phyloP scores from a whole-genome alignment of 2,329 filamentous ascomycete species.

The Fusarium verticillioides region DNA sequence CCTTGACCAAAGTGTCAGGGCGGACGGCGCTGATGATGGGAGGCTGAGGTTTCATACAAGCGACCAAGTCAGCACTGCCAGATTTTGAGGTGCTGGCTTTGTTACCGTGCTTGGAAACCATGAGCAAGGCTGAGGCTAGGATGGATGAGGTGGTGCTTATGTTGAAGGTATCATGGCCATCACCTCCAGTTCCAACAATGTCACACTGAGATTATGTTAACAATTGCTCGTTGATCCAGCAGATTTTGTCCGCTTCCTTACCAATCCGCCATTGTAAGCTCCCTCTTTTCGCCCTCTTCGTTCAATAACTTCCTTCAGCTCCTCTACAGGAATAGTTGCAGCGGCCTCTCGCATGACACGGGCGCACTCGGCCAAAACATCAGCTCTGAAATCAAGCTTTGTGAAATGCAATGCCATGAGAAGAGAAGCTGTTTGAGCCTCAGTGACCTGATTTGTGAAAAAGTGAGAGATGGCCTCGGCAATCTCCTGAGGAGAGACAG shows the following conservation, averaged over 20 bases:
- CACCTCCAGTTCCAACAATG: constrained; percentile 96
- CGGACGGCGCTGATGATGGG: constrained; percentile 80
- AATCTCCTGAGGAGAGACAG: constrained; percentile 81
- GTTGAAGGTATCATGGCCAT: constrained; percentile 98
- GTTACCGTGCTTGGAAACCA: constrained; percentile 96
- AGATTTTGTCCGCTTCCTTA: constrained; percentile 56
- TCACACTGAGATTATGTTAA: constrained; percentile 68
- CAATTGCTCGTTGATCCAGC: background rate
- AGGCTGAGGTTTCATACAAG: constrained; percentile 75
- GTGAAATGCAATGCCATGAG: constrained; percentile 94
- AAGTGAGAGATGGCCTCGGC: constrained; percentile 90
- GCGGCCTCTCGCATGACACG: constrained; percentile 85
- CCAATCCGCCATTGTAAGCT: constrained; percentile 82
- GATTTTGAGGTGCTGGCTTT: constrained; percentile 94
- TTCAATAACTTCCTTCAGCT: constrained; percentile 70
- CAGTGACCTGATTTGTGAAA: constrained; percentile 90
- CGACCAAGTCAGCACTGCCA: constrained; percentile 91
- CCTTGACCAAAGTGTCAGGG: constrained; percentile 73
- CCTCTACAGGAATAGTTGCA: constrained; percentile 72
- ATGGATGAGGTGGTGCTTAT: constrained; percentile 96
- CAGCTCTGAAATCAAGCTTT: constrained; percentile 81
- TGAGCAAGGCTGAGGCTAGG: constrained; percentile 83
- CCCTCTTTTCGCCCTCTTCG: constrained; percentile 73
- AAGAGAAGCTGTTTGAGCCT: constrained; percentile 86
- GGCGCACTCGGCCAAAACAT: constrained; percentile 88